These are phyloP conservation scores for Crithidia fasciculata DNA, from an alignment of 208 protist species.

Conservation along the genomic window DNA sequence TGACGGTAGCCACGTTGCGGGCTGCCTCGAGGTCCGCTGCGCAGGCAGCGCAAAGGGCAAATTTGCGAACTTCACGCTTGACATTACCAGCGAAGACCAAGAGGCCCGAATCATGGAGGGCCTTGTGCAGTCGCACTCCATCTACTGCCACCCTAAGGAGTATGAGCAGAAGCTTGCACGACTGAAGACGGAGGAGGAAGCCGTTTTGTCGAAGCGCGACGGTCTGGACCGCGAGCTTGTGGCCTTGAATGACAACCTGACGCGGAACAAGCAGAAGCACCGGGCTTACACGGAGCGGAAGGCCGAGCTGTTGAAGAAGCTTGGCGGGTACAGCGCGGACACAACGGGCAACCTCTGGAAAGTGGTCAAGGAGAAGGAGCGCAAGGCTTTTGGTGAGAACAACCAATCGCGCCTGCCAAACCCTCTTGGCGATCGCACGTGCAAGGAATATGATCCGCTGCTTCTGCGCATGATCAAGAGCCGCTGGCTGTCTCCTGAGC, in stretches of 20 bases:
- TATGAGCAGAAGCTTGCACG: conserved; percentile 55
- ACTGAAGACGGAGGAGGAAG: conserved; percentile 41
- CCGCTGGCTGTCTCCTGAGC: conserved; percentile 55
- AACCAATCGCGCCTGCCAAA: conserved; percentile 53
- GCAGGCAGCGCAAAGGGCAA: conserved; percentile 20
- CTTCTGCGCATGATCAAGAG: conserved; percentile 90
- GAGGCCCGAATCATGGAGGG: conserved; percentile 49
- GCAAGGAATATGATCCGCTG: conserved; percentile 77
- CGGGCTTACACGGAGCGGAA: conserved; percentile 53
- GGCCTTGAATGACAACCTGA: conserved; percentile 73
- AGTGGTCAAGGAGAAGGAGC: conserved; percentile 47
- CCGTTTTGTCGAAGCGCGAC: conserved; percentile 42
- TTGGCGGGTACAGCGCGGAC: conserved; percentile 39
- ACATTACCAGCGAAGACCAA: conserved; percentile 36
- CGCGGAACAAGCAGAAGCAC: conserved; percentile 62
- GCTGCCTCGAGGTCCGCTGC: conserved; percentile 22
- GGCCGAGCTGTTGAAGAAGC: conserved; percentile 58
- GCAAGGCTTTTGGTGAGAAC: conserved; percentile 19
- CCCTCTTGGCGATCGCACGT: conserved; percentile 66
- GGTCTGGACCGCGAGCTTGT: conserved; percentile 69
- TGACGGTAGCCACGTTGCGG: conserved; percentile 11
- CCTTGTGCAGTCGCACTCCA: conserved; percentile 54
- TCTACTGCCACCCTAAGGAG: conserved; percentile 63
- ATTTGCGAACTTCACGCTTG: conserved; percentile 35
- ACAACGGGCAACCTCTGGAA: conserved; percentile 46